Evolutionary conservation across 2,329 filamentous ascomycete species (phyloP).

Genomic region (Didymella pinodella): DNA sequence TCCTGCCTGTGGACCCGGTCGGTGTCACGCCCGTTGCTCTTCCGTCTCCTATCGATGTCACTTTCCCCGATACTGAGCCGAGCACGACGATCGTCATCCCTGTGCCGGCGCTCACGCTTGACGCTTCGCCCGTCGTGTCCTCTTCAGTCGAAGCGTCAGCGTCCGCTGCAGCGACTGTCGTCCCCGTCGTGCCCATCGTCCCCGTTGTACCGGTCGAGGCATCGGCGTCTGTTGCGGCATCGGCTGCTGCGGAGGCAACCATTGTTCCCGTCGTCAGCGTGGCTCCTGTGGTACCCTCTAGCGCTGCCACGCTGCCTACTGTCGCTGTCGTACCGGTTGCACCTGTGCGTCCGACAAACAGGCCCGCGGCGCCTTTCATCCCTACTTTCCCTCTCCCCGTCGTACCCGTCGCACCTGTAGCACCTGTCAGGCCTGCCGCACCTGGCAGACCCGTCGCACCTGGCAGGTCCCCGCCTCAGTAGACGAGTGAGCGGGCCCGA

Average conservation of each 20-base stretch:
- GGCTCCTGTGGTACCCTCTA: neutral
- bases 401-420: neutral
- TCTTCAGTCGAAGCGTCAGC: neutral
- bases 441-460: too few species aligned
- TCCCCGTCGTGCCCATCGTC: neutral
- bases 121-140: neutral
- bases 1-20: neutral
- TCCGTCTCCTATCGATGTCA: slow-evolving; percentile 1
- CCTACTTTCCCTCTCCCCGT: neutral
- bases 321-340: neutral
- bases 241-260: neutral
- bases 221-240: too few species aligned
- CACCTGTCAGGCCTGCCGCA: too few species aligned
- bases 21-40: neutral
- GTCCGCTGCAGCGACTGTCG: neutral
- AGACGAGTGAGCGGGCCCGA: neutral
- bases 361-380: neutral
- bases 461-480: neutral
- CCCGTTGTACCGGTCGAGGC: neutral
- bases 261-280: neutral
- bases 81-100: slow-evolving; percentile 1
- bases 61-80: neutral
- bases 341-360: neutral
- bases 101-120: slow-evolving; percentile 10
- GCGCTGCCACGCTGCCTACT: neutral